Percentiles rank a stretch among this genome's conserved stretches.
These are phyloP conservation scores for Eutypella sp. DNA, from an alignment of 2,329 filamentous ascomycete species.

Conservation along the genomic window DNA sequence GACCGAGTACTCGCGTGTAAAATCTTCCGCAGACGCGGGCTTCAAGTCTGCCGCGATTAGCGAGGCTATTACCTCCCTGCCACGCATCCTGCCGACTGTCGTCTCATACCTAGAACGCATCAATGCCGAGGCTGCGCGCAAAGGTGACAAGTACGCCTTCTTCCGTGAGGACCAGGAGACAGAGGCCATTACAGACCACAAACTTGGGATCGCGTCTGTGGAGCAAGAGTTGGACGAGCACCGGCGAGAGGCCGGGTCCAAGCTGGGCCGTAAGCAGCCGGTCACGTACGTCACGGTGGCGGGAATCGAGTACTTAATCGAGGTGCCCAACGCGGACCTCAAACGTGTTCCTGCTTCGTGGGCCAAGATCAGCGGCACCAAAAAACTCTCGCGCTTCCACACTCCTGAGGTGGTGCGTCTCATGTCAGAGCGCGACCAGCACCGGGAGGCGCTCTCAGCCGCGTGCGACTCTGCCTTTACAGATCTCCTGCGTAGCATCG, in stretches of 20 bases:
- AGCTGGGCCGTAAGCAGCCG: conserved; percentile 63
- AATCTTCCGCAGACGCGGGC: conserved; percentile 59
- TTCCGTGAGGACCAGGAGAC: conserved; percentile 85
- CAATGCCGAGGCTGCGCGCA: conserved; percentile 74
- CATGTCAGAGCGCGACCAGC: conserved; percentile 83
- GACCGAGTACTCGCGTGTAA: conserved; percentile 67
- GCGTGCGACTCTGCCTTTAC: conserved; percentile 83
- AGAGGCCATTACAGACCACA: conserved; percentile 82
- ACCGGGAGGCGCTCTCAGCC: conserved; percentile 87
- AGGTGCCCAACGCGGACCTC: conserved; percentile 76
- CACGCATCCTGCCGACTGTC: conserved; percentile 69
- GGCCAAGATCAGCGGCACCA: conserved; percentile 92
- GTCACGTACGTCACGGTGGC: conserved; percentile 78
- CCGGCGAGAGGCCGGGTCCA: conserved; percentile 63
- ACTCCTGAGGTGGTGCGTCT: conserved; percentile 83
- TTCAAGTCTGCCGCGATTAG: conserved; percentile 68
- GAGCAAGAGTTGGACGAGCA: conserved; percentile 85
- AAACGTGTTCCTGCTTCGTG: conserved; percentile 90
- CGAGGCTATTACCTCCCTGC: conserved; percentile 69
- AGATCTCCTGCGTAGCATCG: conserved; percentile 66
- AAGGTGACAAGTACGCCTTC: conserved; percentile 90
- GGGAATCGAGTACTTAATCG: conserved; percentile 91
- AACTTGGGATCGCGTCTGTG: conserved; percentile 84
- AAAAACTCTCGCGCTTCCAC: conserved; percentile 87
- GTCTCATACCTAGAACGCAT: conserved; percentile 76